Percentiles rank a stretch among this genome's conserved stretches.
These are phyloP conservation scores for Chrysanthemum lavandulifolium DNA, from an alignment of 129 eudicot species.

Conservation along the genomic window DNA sequence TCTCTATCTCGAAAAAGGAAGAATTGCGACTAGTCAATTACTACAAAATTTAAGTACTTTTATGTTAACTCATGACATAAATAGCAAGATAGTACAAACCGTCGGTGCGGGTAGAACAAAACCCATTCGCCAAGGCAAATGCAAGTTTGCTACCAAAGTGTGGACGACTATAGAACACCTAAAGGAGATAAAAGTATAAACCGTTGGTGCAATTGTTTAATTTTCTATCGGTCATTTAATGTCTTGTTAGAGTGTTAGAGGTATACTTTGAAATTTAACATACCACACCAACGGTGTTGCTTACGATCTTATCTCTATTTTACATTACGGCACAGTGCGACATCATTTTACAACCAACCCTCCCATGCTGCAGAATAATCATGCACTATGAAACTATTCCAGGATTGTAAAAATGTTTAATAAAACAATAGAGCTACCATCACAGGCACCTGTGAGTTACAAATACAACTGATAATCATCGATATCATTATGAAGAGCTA, in stretches of 20 bases:
- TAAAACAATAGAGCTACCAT: neutral
- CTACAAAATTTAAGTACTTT: neutral
- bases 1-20: constrained; percentile 66
- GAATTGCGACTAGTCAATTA: neutral
- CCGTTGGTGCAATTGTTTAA: no score
- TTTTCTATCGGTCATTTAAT: no score
- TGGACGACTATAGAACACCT: constrained; percentile 96
- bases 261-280: constrained; percentile 33
- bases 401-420: constrained; percentile 1
- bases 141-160: constrained; percentile 99
- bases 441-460: constrained; percentile 81
- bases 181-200: constrained; percentile 16
- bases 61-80: neutral
- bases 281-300: constrained; percentile 89
- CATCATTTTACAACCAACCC: constrained; percentile 98
- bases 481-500: neutral
- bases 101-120: constrained; percentile 94
- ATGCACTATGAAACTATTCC: neutral
- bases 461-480: constrained; percentile 57
- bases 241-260: neutral
- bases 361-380: constrained; percentile 73
- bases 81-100: constrained; percentile 40
- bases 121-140: constrained; percentile 98
- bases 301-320: constrained; percentile 57
- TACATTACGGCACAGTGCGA: constrained; percentile 75